Evolutionary conservation across 192 early-diverging fungal genomes (phyloP).

Genomic region (Umbelopsis sp.): DNA sequence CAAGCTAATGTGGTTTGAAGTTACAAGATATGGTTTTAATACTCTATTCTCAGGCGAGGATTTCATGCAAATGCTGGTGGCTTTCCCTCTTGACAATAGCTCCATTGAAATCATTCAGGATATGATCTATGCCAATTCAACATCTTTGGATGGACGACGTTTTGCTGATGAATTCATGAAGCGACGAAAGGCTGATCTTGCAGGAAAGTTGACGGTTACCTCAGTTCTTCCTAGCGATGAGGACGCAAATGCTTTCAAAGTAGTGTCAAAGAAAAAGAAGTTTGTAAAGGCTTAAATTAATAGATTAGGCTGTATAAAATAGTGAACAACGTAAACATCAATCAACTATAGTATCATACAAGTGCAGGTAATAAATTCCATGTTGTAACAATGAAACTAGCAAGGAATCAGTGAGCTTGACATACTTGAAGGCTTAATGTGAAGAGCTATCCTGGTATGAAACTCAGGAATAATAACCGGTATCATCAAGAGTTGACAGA

Average conservation of each 20-base stretch:
- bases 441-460: too few species aligned
- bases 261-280: constrained; percentile 24
- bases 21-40: neutral
- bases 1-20: neutral
- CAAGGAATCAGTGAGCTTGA: too few species aligned
- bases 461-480: too few species aligned
- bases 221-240: constrained; percentile 20
- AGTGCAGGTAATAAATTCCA: neutral
- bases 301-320: constrained; percentile 31
- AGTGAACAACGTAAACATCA: too few species aligned
- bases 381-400: too few species aligned
- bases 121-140: constrained; percentile 73
- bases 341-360: too few species aligned
- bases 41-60: constrained; percentile 50
- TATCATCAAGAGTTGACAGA: too few species aligned
- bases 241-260: constrained; percentile 25
- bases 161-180: constrained; percentile 82
- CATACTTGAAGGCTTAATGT: too few species aligned
- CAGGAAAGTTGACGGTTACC: constrained; percentile 37
- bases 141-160: constrained; percentile 69
- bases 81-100: constrained; percentile 68
- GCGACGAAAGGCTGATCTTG: constrained; percentile 68
- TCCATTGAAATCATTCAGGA: constrained; percentile 76
- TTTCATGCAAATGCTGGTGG: constrained; percentile 76
- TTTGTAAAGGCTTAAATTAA: constrained; percentile 18